phyloP scores from a whole-genome alignment of 2,329 filamentous ascomycete genomes.

The Rugonectria rugulosa region DNA sequence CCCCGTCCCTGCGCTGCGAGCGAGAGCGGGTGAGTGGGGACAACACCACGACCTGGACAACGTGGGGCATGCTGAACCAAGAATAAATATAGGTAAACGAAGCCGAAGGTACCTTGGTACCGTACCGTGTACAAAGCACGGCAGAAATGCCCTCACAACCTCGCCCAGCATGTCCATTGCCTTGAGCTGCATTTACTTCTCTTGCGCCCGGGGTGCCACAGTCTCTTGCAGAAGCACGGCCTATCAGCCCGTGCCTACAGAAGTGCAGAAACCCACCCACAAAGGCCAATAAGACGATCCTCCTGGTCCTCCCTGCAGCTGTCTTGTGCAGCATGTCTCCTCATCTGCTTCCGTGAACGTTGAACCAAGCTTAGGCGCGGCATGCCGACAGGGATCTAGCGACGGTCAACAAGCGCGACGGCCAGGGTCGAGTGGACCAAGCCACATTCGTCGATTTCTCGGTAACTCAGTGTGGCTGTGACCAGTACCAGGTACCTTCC shows the following conservation, averaged over 20 bases:
- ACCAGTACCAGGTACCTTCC: slow-evolving; percentile 9
- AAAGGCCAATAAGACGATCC: not conserved
- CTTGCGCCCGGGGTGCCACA: not conserved
- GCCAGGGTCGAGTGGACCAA: slow-evolving; percentile 25
- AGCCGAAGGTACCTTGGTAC: slow-evolving; percentile 14
- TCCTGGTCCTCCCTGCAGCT: slow-evolving; percentile 23
- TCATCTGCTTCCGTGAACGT: slow-evolving; percentile 36
- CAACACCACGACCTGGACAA: no score
- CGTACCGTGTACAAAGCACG: no score
- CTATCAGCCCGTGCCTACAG: slow-evolving; percentile 1
- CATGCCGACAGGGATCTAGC: slow-evolving; percentile 39
- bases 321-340: slow-evolving; percentile 21
- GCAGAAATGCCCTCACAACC: no score
- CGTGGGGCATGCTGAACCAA: slow-evolving; percentile 20
- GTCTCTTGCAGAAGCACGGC: not conserved
- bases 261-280: slow-evolving; percentile 1
- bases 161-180: no score
- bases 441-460: slow-evolving; percentile 37
- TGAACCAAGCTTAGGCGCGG: slow-evolving; percentile 43
- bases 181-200: no score
- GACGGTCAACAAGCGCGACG: slow-evolving; percentile 30
- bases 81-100: slow-evolving; percentile 18
- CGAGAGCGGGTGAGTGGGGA: slow-evolving; percentile 21
- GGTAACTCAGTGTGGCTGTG: slow-evolving; percentile 20
- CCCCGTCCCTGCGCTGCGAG: slow-evolving; percentile 20